phyloP scores from a whole-genome alignment of 106 monocot genomes.

The Platanthera zijinensis region DNA sequence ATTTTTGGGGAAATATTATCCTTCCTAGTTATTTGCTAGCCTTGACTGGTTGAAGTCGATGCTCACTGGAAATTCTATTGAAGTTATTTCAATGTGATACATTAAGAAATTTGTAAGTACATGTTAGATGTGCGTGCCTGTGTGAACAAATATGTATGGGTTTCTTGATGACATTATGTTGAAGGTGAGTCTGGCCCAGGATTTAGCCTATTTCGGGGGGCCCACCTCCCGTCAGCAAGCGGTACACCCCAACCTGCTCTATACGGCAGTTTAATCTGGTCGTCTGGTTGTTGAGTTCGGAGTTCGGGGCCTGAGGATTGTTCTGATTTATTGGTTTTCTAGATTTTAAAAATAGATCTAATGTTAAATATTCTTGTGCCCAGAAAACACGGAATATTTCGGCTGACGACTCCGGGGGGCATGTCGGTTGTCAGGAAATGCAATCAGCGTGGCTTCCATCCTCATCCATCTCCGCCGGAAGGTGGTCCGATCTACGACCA shows the following conservation, averaged over 20 bases:
- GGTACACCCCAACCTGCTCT: too few relatives aligned
- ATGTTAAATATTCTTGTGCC: neutral
- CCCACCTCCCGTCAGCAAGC: too few relatives aligned
- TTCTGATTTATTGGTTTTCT: too few relatives aligned
- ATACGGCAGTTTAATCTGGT: too few relatives aligned
- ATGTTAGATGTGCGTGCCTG: too few relatives aligned
- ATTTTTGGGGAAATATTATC: neutral
- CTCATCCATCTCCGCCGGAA: conserved; percentile 43
- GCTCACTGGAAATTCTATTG: too few relatives aligned
- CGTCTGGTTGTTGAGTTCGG: too few relatives aligned
- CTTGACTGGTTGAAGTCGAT: neutral
- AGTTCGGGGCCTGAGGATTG: too few relatives aligned
- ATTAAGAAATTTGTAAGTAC: too few relatives aligned
- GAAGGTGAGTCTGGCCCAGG: too few relatives aligned
- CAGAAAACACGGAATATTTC: conserved; percentile 82
- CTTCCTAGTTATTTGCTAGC: neutral
- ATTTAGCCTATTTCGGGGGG: too few relatives aligned
- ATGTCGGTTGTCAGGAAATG: conserved; percentile 70
- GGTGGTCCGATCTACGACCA: conserved; percentile 61
- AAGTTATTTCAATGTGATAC: too few relatives aligned
- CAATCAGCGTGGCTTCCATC: conserved; percentile 67
- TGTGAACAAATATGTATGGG: neutral
- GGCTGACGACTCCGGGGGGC: conserved; percentile 69
- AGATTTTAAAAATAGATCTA: neutral
- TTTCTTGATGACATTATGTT: neutral